Evolutionary conservation across 164 flowering plant genomes (phyloP).

Genomic region (Umbilicus rupestris): DNA sequence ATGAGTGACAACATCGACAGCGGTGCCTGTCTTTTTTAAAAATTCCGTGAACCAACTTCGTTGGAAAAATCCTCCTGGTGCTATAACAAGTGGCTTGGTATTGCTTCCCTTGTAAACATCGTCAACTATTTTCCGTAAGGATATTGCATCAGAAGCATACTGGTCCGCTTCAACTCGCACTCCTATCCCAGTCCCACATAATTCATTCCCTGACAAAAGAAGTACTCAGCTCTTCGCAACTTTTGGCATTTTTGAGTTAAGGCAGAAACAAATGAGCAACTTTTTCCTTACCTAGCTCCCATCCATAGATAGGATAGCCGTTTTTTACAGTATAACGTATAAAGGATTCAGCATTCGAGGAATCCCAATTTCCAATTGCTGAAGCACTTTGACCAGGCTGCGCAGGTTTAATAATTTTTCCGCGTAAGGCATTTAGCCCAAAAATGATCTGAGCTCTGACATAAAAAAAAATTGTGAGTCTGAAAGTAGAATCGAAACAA

Average conservation of each 20-base stretch:
- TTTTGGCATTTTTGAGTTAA: background rate
- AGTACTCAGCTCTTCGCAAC: background rate
- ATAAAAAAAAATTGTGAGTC: background rate
- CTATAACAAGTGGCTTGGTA: constrained; percentile 27
- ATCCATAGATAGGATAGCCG: constrained; percentile 29
- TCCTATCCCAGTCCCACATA: constrained; percentile 36
- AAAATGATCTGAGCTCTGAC: constrained; percentile 31
- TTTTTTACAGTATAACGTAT: constrained; percentile 32
- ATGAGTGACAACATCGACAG: constrained; percentile 45
- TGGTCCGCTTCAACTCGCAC: constrained; percentile 29
- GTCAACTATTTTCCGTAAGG: constrained; percentile 23
- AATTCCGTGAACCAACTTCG: constrained; percentile 44
- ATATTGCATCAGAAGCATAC: constrained; percentile 24
- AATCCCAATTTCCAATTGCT: constrained; percentile 33
- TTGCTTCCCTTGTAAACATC: constrained; percentile 17
- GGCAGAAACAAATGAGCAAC: background rate
- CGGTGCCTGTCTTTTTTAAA: constrained; percentile 22
- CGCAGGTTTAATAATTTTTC: constrained; percentile 18
- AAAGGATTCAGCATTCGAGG: constrained; percentile 30
- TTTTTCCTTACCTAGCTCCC: constrained; percentile 38
- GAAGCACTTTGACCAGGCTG: constrained; percentile 5
- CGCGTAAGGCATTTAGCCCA: constrained; percentile 39
- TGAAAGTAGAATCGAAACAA: background rate
- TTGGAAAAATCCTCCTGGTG: constrained; percentile 68
- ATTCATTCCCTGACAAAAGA: constrained; percentile 33